Base-by-base conservation (phyloP, 2,329 filamentous ascomycete species). In the Pseudogymnoascus sp. region DNA sequence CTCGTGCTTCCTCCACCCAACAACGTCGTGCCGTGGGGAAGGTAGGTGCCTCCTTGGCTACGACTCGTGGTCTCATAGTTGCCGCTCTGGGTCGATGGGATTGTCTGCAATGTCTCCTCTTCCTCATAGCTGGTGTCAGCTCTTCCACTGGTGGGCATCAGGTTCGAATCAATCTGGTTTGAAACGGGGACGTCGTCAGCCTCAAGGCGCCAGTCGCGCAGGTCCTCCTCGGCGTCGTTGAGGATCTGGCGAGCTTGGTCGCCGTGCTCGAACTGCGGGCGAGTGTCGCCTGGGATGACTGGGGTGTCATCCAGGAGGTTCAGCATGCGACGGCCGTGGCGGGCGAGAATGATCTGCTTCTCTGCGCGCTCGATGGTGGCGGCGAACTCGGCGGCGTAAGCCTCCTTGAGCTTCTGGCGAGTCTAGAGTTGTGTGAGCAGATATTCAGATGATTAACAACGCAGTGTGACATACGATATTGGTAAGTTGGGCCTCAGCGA, bases 291-390 rank as follows among this genome's bases (percentile, higher is more conserved):
- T 1, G 93, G 93, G 0, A 96, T 88, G 31, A 97, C 86, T 0
- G 95, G 91, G 0, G 87, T 88, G 74, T 97, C 93, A 71, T 99
- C 95, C 10, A 99, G 84, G 40, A 96, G 83, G 69, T 89, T 86
- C 63, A 99, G 76, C 37, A 99, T 83, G 47, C 91, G 87, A 63
- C 91, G 89, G 18, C 92, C 93, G 74, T 97, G 93, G 71, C 90
- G 90, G 64, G 95, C 93, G 14, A 99, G 84, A 65, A 99, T 90
- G 71, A 93, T 90, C 75, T 99, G 95, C 79, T 97, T 97, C 80
- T 97, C 95, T 23, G 92, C 92, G 34, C 93, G 89, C 80, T 99
- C 95, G 70, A 99, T 96, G 18, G 92, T 90, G 65, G 93, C 92
- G 14, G 89, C 85, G 68, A 96, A 90, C 74, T 97, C 92, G 65